A percentile compares a stretch with the other conserved stretches of the same genome.
Evolutionary conservation across 202 grass and related monocot genomes (phyloP).

Genomic region (Sporobolus alterniflorus): DNA sequence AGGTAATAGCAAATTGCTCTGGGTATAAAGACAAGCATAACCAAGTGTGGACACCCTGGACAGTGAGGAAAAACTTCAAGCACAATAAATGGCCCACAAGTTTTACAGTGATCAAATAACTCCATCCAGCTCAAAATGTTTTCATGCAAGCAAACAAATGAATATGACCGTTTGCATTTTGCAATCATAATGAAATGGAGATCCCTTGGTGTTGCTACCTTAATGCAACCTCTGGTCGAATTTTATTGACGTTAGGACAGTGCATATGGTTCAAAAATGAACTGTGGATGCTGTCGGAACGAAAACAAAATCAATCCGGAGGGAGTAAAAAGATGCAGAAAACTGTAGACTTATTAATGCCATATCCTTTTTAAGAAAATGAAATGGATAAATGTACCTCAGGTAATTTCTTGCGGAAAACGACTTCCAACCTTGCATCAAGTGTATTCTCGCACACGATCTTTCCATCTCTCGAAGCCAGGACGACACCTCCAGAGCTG

Average conservation of each 20-base stretch:
- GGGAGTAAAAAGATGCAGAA: background rate
- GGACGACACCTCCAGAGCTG: conserved; percentile 91
- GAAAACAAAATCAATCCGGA: too few relatives aligned
- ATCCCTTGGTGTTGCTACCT: too few relatives aligned
- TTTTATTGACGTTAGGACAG: too few relatives aligned
- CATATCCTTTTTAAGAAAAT: conserved; percentile 1
- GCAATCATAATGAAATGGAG: conserved; percentile 7
- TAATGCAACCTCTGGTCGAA: too few relatives aligned
- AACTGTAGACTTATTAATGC: background rate
- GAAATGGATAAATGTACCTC: conserved; percentile 55
- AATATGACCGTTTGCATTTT: background rate
- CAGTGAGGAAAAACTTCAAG: background rate
- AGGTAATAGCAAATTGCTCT: background rate
- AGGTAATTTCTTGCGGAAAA: conserved; percentile 96
- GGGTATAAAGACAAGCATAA: background rate
- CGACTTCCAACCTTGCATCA: conserved; percentile 93
- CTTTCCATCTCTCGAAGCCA: conserved; percentile 97
- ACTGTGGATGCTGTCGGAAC: too few relatives aligned
- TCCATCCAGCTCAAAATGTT: background rate
- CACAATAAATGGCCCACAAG: background rate
- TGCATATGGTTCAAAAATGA: too few relatives aligned
- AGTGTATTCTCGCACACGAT: conserved; percentile 94
- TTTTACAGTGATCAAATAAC: conserved; percentile 17
- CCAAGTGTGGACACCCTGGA: background rate
- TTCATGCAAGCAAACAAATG: background rate